Percentiles rank a stretch among this genome's conserved stretches.
phyloP scores from a whole-genome alignment of 2,329 filamentous ascomycete genomes.

The Pseudofabraea citricarpa region DNA sequence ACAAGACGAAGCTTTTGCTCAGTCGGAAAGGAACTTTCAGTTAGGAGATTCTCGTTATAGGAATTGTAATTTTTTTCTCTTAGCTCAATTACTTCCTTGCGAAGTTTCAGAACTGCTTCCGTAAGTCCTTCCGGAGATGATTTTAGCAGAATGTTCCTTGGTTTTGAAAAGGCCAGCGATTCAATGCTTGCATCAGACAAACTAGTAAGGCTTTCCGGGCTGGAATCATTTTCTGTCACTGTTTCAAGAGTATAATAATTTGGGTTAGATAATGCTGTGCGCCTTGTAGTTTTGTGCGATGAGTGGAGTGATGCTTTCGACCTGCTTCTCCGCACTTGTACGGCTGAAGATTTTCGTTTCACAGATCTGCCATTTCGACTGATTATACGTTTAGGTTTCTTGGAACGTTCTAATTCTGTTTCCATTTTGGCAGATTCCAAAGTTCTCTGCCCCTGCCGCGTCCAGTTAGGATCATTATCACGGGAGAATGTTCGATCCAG shows the following conservation, averaged over 20 bases:
- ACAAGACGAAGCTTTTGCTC: neutral
- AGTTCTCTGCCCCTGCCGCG: too few relatives aligned
- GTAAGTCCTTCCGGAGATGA: neutral
- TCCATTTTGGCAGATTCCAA: too few relatives aligned
- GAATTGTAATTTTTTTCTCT: neutral
- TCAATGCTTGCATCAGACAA: neutral
- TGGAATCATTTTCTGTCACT: neutral
- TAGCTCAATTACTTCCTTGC: neutral
- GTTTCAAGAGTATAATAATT: neutral
- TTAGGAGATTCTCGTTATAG: neutral
- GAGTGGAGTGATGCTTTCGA: neutral
- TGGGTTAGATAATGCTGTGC: neutral
- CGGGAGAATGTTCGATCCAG: neutral
- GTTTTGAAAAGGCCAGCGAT: neutral
- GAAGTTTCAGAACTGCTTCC: neutral
- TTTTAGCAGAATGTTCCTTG: neutral
- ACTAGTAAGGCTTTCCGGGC: neutral
- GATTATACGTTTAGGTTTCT: too few relatives aligned
- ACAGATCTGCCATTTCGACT: too few relatives aligned
- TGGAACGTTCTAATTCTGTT: too few relatives aligned
- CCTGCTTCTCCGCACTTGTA: neutral
- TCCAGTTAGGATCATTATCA: neutral
- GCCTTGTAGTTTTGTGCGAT: neutral
- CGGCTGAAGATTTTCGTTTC: neutral
- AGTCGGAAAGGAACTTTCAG: neutral